Base-by-base conservation (phyloP, 192 early-diverging fungal genomes). In the Bifiguratus adelaidae region DNA sequence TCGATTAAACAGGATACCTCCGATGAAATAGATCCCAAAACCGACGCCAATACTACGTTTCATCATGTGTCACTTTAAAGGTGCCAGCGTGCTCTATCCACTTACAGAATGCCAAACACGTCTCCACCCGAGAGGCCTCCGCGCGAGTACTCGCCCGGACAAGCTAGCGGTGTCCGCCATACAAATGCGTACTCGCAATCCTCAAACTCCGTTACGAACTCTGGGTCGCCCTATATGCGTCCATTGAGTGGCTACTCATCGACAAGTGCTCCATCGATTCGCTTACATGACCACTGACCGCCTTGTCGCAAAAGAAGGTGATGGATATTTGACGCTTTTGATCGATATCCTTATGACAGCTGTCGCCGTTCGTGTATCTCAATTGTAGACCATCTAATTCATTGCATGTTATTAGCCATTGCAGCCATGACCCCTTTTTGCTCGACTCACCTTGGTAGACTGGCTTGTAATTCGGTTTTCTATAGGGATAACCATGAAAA, bases 1-100 rank as follows among this genome's bases (percentile, higher is more conserved):
- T 19, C 71, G 58, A 54, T 73, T 73, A 47, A 69, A 73, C 47
- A 73, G 30, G 26, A 73, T 48, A 15, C 71, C 71, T 20, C 58
- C 63, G 11, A 73, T 61, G 21, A 73, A 36, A 29, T 73, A 73
- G 12, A 67, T 50, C 57, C 55, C 58, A 15, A 58, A 56, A 4
- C 28, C 44, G 18, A 45, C 44, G 28, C 44, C 29, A 2, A 45
- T 26, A 2, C 44, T 45, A 45, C 2, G 13, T 15, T 44, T 2
- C 15, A 27, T 4, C 16, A n/a, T 12, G 22, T 18, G 12, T 11
- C 33, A 38, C 2, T 30, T 33, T 24, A 28, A 4, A 2, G n/a
- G 20, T 11, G 4, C 30, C 41, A 27, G 4, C 3, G 19, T 24
- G 7, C 22, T 33, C 18, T 16, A 5, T 12, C 4, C 13, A 29